Evolutionary conservation across 768 basidiomycete species (phyloP).

Genomic region (Postia placenta): DNA sequence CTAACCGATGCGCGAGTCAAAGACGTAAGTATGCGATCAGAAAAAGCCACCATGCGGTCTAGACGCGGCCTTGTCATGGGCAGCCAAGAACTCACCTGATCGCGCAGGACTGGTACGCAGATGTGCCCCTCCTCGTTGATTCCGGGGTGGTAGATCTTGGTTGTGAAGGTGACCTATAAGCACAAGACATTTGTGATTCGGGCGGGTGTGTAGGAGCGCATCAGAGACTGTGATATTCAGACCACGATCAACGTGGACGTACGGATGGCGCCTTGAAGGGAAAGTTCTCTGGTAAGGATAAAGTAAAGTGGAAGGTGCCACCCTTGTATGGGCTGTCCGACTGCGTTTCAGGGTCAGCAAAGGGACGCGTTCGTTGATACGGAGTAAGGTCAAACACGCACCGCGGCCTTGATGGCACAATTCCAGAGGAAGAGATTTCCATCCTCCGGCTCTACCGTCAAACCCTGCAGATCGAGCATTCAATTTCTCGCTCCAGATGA

Average conservation of each 20-base stretch:
- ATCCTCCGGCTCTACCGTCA: slow-evolving; percentile 57
- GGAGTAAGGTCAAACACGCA: no score
- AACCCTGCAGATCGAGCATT: slow-evolving; percentile 37
- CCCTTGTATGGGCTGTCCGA: slow-evolving; percentile 77
- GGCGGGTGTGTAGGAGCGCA: no score
- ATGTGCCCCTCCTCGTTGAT: slow-evolving; percentile 87
- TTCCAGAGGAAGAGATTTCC: slow-evolving; percentile 76
- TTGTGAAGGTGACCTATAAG: slow-evolving; percentile 70
- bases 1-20: slow-evolving; percentile 29
- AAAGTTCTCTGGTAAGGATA: slow-evolving; percentile 72
- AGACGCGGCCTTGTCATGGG: not conserved
- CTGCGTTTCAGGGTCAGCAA: slow-evolving; percentile 28
- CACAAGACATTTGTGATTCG: not conserved
- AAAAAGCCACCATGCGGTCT: not conserved
- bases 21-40: not conserved
- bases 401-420: slow-evolving; percentile 68
- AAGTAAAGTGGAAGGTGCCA: slow-evolving; percentile 71
- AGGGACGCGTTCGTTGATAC: not conserved
- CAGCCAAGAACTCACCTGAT: slow-evolving; percentile 51
- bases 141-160: slow-evolving; percentile 87
- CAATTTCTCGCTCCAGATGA: not conserved
- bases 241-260: no score
- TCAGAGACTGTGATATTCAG: no score
- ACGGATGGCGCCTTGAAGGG: slow-evolving; percentile 86
- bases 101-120: slow-evolving; percentile 77